A percentile compares a stretch with the other conserved stretches of the same genome.
These are phyloP conservation scores for Aspergillus bertholletiae DNA, from an alignment of 495 filamentous ascomycete genomes.

Conservation along the genomic window DNA sequence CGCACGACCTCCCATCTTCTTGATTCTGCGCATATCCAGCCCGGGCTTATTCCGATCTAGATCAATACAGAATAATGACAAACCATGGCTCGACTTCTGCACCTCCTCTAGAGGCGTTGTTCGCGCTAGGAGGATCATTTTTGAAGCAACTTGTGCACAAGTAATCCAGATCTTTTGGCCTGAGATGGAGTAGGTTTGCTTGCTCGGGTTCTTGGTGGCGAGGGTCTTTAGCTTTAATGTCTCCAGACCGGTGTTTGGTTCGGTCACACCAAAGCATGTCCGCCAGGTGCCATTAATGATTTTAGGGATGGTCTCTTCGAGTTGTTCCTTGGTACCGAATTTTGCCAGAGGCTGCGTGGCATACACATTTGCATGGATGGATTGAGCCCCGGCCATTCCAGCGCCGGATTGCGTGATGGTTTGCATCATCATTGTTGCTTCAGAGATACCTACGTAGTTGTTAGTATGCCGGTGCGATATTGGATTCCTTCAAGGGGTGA, in stretches of 20 bases:
- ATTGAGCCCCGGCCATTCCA: constrained; percentile 73
- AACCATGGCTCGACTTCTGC: constrained; percentile 61
- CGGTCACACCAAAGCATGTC: constrained; percentile 68
- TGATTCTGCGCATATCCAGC: constrained; percentile 65
- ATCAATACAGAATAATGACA: constrained; percentile 75
- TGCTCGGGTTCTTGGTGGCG: constrained; percentile 44
- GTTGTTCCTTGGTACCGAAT: constrained; percentile 61
- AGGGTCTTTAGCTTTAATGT: constrained; percentile 64
- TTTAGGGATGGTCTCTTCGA: constrained; percentile 58
- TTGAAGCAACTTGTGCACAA: constrained; percentile 69
- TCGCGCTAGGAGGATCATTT: constrained; percentile 75
- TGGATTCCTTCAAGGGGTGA: constrained; percentile 24
- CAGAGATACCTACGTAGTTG: constrained; percentile 52
- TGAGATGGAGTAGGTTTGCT: constrained; percentile 56
- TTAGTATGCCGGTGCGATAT: constrained; percentile 36
- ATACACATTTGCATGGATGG: constrained; percentile 75
- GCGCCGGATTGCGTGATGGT: constrained; percentile 75
- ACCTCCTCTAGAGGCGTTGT: constrained; percentile 66
- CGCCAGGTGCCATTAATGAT: constrained; percentile 66
- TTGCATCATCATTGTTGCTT: constrained; percentile 84
- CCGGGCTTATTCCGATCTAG: constrained; percentile 54
- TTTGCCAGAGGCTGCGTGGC: constrained; percentile 73
- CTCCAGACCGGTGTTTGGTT: constrained; percentile 68
- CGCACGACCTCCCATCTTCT: constrained; percentile 77
- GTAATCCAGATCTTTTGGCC: constrained; percentile 87